Percentiles rank a stretch among this genome's conserved stretches.
Conservation (phyloP, 306 rosid genomes). For the Luffa acutangula region DNA sequence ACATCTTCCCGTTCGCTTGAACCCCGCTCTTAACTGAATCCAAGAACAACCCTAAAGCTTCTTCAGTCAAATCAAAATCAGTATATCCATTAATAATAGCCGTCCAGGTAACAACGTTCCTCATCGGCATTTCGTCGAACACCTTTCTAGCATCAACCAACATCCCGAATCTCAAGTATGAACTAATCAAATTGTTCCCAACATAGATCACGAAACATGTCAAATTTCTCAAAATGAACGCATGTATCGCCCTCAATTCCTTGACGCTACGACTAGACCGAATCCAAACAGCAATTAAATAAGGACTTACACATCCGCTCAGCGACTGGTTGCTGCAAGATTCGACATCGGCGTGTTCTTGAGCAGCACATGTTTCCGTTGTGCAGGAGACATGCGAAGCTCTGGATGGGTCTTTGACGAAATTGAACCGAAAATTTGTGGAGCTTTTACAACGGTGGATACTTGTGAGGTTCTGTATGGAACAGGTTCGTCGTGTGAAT, state of each 20-base stretch:
- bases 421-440: background rate
- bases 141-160: conserved; percentile 48
- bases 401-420: background rate
- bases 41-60: conserved; percentile 48
- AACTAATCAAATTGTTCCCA: conserved; percentile 62
- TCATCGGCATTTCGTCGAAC: conserved; percentile 55
- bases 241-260: conserved; percentile 52
- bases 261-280: conserved; percentile 33
- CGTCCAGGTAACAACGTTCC: conserved; percentile 76
- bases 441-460: background rate
- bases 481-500: conserved; percentile 4
- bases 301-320: conserved; percentile 26
- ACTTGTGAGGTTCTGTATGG: conserved; percentile 1
- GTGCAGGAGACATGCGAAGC: background rate
- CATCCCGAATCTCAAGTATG: conserved; percentile 42
- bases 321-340: conserved; percentile 3
- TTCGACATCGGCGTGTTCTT: conserved; percentile 17
- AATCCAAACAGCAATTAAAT: conserved; percentile 53
- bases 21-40: conserved; percentile 36
- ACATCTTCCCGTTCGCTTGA: conserved; percentile 55
- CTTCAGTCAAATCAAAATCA: conserved; percentile 41
- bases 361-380: background rate
- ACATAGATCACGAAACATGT: conserved; percentile 34
- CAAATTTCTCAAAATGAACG: conserved; percentile 33
- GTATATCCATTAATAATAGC: conserved; percentile 71